Base-by-base conservation (phyloP, 2,329 filamentous ascomycete species). In the Keithomyces neogunnii region DNA sequence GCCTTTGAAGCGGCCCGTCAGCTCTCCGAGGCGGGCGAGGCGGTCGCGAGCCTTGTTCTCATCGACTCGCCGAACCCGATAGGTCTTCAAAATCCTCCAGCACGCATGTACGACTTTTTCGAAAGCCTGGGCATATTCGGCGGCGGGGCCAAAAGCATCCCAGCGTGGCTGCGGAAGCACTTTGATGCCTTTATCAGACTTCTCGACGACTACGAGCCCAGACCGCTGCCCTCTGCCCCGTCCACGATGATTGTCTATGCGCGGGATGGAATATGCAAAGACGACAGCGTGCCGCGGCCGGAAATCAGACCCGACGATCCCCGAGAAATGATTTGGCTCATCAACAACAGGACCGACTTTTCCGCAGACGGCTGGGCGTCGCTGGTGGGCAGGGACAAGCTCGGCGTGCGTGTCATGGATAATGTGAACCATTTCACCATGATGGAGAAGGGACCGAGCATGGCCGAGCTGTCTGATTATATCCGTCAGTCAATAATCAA, bases 261-360 rank as follows among this genome's bases (percentile, higher is more conserved):
- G 65, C 81, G 84, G 58, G 84, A 88, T 54, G 85, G 85, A 57
- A 83, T 88, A 4, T 87, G 84, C 71, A 78, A 84, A 56, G 70
- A 82, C 43, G 83, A 83, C 0, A 73, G 78, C 58, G 77, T 76
- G 1, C 7, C 7, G 7, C 79, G 80, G 58, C 53, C 53, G 13
- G 53, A 53, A 10, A 49, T 51, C 36, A 32, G 46, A 38, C 49
- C 51, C n/a, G 47, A 54, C 19, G 53, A 54, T 33, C 52, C 52
- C 10, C 39, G 50, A n/a, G 53, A 53, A 82, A 74, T 67, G 83
- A 74, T 57, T 77, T 77, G 66, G 76, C 69, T 88, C 51, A 74
- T 88, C 8, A 82, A 88, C 66, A 86, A 88, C 72, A 74, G 85
- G 54, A 80, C 77, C 3, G 82, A 86, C 66, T 88, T 88, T 64